Evolutionary conservation across 2,329 filamentous ascomycete genomes (phyloP), one percentile per base, ranked within the genome.

Genomic region (Fusarium nodosum): DNA sequence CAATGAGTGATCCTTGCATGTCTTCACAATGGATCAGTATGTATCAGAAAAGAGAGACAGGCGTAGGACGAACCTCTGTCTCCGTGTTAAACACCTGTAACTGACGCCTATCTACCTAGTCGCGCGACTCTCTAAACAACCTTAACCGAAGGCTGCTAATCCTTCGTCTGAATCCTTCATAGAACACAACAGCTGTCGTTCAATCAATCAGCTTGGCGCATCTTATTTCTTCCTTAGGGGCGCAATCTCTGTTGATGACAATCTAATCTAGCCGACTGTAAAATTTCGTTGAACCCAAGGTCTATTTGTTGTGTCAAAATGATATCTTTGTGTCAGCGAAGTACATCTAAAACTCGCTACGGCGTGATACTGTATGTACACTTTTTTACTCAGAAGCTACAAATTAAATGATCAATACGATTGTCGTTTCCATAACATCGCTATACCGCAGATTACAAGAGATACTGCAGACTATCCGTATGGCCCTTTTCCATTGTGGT

Each of bases 111-210:
- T 42, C 62, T 52, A 47, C 15, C 18, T 64, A 64, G 60, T 64
- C 58, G 67, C 67, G 62, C 67, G 63, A 70, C 67, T 71, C 66
- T 62, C 55, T 34, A 54, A 64, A 60, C 63, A 64, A 33, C 42
- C 41, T 53, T 54, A 58, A 55, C 56, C 57, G 45, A 64, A 36
- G 31, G 38, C 34, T 56, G 47, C 36, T 56, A 57, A 56, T 47
- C 41, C 24, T 38, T 62, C 44, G 31, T 51, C 46, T 51, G 31
- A 46, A 64, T 60, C 55, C 55, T 65, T 64, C 44, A 48, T 64
- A 54, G 47, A 31, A 66, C 57, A 56, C 50, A 48, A 57, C n/a
- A 67, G 38, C 30, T 72, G 50, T 34, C 51, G 12, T 39, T 39
- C 20, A 60, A 31, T 51, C 48, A 30, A 18, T n/a, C 48, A 41